A percentile compares a stretch with the other conserved stretches of the same genome.
Conservation (phyloP, 768 basidiomycete species). For the Rhodotorula babjevae region DNA sequence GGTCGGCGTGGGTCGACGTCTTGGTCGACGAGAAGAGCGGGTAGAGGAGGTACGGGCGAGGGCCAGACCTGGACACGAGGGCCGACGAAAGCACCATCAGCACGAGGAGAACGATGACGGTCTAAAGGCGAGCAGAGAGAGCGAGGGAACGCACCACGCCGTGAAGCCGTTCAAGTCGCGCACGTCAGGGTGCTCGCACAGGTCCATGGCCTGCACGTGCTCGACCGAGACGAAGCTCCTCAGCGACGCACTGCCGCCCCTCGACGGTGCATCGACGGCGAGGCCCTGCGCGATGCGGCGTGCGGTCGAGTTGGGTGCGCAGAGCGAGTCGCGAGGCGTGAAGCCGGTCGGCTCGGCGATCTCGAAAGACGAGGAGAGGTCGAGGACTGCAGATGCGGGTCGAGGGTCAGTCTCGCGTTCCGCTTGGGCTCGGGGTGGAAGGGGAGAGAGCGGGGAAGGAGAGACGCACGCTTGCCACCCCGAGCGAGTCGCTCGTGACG, state of each 20-base stretch:
- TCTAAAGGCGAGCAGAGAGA: not conserved
- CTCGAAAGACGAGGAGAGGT: not conserved
- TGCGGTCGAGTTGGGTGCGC: conserved; percentile 35
- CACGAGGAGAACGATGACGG: no score
- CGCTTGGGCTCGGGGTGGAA: no score
- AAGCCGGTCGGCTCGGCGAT: conserved; percentile 14
- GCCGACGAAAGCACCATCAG: no score
- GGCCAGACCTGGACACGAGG: conserved; percentile 28
- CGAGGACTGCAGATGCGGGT: not conserved
- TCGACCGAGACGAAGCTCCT: conserved; percentile 43
- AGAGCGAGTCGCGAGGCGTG: conserved; percentile 36
- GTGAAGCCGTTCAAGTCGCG: conserved; percentile 44
- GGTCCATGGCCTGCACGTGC: conserved; percentile 43
- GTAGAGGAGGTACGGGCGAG: conserved; percentile 38
- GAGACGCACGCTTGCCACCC: conserved; percentile 20
- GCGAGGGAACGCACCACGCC: conserved; percentile 27
- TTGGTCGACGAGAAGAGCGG: conserved; percentile 41
- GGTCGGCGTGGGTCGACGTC: conserved; percentile 39
- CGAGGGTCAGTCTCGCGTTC: no score
- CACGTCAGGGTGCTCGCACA: conserved; percentile 47
- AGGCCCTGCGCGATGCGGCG: conserved; percentile 6
- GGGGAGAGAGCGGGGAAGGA: not conserved
- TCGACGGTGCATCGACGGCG: conserved; percentile 15
- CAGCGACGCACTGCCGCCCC: not conserved
- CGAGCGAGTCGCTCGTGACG: conserved; percentile 1